Evolutionary conservation across 371 early-diverging fungal genomes (phyloP).

Genomic region (Apophysomyces elegans): DNA sequence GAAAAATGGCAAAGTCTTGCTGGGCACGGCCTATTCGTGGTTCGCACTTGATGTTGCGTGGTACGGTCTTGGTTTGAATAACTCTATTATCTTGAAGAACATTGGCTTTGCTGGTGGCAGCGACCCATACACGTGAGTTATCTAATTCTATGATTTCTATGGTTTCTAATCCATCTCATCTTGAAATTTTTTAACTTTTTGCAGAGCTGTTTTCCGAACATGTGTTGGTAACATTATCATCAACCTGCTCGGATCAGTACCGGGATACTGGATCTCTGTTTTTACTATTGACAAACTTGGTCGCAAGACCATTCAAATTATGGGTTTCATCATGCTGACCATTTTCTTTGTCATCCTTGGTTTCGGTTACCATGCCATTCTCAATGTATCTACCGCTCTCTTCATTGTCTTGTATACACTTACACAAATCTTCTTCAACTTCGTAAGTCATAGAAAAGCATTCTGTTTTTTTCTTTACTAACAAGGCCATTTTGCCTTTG

Average conservation of each 20-base stretch:
- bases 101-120: slow-evolving; percentile 59
- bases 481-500: background rate
- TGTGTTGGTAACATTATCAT: slow-evolving; percentile 72
- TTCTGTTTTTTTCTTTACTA: background rate
- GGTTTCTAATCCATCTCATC: slow-evolving; percentile 36
- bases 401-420: slow-evolving; percentile 52
- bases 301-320: slow-evolving; percentile 77
- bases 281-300: slow-evolving; percentile 77
- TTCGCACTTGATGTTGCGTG: slow-evolving; percentile 78
- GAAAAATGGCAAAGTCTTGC: slow-evolving; percentile 50
- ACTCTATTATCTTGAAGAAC: slow-evolving; percentile 52
- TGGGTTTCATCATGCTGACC: slow-evolving; percentile 57
- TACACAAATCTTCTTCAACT: slow-evolving; percentile 90
- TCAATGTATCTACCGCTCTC: slow-evolving; percentile 51
- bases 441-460: slow-evolving; percentile 37
- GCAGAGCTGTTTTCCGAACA: slow-evolving; percentile 52
- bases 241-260: slow-evolving; percentile 70
- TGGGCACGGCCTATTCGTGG: slow-evolving; percentile 60
- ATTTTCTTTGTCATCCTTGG: slow-evolving; percentile 41
- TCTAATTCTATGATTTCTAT: no score
- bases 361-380: slow-evolving; percentile 44
- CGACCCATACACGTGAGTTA: slow-evolving; percentile 39
- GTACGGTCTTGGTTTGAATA: slow-evolving; percentile 80
- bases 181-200: slow-evolving; percentile 46
- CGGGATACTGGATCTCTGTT: slow-evolving; percentile 71